Evolutionary conservation across 2,329 filamentous ascomycete genomes (phyloP), one percentile per base, ranked within the genome.

Genomic region (Zymoseptoria ardabiliae): DNA sequence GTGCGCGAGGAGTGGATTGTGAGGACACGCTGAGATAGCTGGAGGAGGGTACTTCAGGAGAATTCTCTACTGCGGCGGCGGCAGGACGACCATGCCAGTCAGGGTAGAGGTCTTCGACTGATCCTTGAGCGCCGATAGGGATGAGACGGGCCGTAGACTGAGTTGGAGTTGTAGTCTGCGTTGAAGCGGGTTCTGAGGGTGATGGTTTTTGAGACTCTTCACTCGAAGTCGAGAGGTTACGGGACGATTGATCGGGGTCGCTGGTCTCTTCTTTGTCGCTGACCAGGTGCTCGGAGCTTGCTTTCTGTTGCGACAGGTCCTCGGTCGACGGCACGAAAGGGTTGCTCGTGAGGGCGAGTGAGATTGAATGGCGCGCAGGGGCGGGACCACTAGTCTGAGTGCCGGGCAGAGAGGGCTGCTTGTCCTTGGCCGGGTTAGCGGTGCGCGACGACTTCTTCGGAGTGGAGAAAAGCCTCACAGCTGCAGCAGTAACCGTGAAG

Each of bases 101-200:
- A 7, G 70, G 68, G 20, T 68, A 66, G 41, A 65, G 59, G 51
- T 71, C 68, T 53, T 71, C 66, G 4, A 70, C 68, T 4, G 63
- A 61, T 17, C 54, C 55, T 2, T 53, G 58, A 55, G 63, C 61
- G 9, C 65, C 62, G n/a, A 59, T 58, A 6, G 61, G 50, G 41
- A 51, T 57, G 17, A 54, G 21, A 22, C 50, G 53, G 25, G 9
- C 25, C 35, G 35, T 41, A 17, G 35, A 17, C 17, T 4, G 35
- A 13, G 10, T 17, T 4, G 35, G 35, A 11, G 35, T 17, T 10
- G 17, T 17, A 17, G 35, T 41, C 8, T 28, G 25, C 25, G 25
- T 28, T 28, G 25, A 28, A 28, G 25, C 2, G 25, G 25, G 25
- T 41, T 41, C 35, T 4, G 35, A 41, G 35, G 35, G 13, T 11